These are phyloP conservation scores for Claviceps sorghi DNA, from an alignment of 2,329 filamentous ascomycete species.

Conservation along the genomic window DNA sequence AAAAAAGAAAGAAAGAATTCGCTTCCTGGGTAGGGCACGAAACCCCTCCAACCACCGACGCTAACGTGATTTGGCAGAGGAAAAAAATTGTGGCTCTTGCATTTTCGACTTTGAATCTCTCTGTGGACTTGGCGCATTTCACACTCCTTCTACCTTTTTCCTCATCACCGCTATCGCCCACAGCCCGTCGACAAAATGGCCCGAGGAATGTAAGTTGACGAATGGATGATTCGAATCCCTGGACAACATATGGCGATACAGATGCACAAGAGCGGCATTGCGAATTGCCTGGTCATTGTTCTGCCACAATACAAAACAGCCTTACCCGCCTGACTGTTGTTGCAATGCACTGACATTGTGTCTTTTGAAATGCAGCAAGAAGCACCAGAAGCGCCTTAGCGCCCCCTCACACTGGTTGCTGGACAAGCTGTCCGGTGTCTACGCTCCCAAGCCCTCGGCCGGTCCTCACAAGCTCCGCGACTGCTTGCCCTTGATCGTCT, in stretches of 20 bases:
- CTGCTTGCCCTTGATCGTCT: slow-evolving; percentile 97
- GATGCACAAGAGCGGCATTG: neutral
- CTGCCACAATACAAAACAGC: neutral
- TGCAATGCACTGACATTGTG: neutral
- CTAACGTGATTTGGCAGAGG: slow-evolving; percentile 10
- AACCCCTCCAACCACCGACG: slow-evolving; percentile 17
- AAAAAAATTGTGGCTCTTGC: slow-evolving; percentile 19
- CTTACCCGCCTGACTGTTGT: too few relatives aligned
- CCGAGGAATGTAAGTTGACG: slow-evolving; percentile 43
- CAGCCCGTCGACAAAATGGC: slow-evolving; percentile 41
- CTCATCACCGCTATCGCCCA: slow-evolving; percentile 22
- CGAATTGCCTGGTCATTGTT: neutral
- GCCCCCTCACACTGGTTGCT: slow-evolving; percentile 99
- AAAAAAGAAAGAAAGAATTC: neutral
- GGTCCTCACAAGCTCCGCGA: slow-evolving; percentile 99
- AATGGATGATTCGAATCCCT: neutral
- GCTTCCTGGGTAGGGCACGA: slow-evolving; percentile 19
- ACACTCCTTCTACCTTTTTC: slow-evolving; percentile 13
- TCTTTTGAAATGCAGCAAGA: slow-evolving; percentile 51
- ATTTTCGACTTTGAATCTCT: slow-evolving; percentile 11
- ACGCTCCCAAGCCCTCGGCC: slow-evolving; percentile 52
- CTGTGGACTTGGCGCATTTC: slow-evolving; percentile 12
- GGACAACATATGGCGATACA: neutral
- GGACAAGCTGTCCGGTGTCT: slow-evolving; percentile 95
- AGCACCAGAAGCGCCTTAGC: slow-evolving; percentile 99